Percentiles rank a stretch among this genome's conserved stretches.
Evolutionary conservation across 1,284 basidiomycete species (phyloP).

Genomic region (Rhodotorula sp.): DNA sequence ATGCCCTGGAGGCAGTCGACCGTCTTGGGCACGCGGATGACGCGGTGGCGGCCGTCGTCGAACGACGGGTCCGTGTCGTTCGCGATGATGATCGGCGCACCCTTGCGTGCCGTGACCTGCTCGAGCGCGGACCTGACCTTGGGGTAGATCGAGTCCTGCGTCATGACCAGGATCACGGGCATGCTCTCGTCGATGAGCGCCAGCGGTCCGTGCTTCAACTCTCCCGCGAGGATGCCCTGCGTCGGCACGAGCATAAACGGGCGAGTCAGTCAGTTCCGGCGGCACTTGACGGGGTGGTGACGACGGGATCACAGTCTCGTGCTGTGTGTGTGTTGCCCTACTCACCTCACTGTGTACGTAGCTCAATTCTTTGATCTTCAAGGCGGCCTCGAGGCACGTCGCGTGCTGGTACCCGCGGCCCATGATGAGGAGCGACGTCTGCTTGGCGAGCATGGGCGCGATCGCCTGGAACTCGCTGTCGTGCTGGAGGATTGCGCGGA

Average conservation of each 20-base stretch:
- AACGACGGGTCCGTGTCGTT: conserved; percentile 89
- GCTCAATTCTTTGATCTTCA: conserved; percentile 95
- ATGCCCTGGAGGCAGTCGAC: conserved; percentile 95
- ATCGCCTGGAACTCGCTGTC: conserved; percentile 80
- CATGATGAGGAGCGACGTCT: conserved; percentile 88
- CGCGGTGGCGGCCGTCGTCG: conserved; percentile 52
- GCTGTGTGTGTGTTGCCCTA: too few relatives aligned
- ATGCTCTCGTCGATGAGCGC: conserved; percentile 54
- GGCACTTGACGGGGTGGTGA: too few relatives aligned
- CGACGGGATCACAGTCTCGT: too few relatives aligned
- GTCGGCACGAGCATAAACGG: too few relatives aligned
- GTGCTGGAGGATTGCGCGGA: conserved; percentile 79
- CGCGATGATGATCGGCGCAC: conserved; percentile 71
- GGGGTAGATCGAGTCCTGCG: conserved; percentile 94
- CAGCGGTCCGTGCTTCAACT: conserved; percentile 97
- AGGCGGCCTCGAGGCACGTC: conserved; percentile 94
- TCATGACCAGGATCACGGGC: conserved; percentile 94
- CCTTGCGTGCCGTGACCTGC: conserved; percentile 53
- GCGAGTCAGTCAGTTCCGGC: too few relatives aligned
- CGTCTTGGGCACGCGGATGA: conserved; percentile 59
- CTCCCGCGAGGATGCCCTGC: conserved; percentile 79
- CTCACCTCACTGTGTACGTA: conserved; percentile 63
- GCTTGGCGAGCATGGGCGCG: conserved; percentile 55
- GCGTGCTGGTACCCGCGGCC: conserved; percentile 97
- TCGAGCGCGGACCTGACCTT: conserved; percentile 69